These are phyloP conservation scores for Butyriboletus loyo DNA, from an alignment of 768 basidiomycete genomes.

Conservation along the genomic window DNA sequence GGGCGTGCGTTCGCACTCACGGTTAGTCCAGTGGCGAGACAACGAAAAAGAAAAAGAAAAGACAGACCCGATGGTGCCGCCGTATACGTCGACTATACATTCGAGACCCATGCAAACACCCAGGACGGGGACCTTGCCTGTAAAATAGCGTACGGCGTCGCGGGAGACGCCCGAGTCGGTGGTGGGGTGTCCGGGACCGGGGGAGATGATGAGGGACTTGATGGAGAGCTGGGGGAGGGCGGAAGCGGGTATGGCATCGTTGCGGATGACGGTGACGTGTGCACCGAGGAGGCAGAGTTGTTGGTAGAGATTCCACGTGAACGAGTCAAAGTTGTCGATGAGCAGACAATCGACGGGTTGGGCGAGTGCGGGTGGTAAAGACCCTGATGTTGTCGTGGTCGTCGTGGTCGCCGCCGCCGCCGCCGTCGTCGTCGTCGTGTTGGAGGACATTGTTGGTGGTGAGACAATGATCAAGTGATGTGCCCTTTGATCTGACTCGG, in stretches of 20 bases:
- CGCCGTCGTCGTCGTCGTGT: neutral
- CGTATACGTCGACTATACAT: constrained; percentile 88
- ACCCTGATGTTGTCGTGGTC: constrained; percentile 1
- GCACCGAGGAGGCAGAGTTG: constrained; percentile 85
- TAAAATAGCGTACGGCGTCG: constrained; percentile 82
- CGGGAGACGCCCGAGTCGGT: constrained; percentile 93
- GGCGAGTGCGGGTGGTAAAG: constrained; percentile 40
- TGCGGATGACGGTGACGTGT: constrained; percentile 87
- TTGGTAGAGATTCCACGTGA: constrained; percentile 98
- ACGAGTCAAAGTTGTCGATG: constrained; percentile 98
- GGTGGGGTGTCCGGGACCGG: constrained; percentile 93
- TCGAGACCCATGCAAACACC: constrained; percentile 99
- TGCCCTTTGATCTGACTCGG: too few species aligned
- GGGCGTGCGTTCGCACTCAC: too few species aligned
- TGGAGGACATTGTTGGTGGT: neutral
- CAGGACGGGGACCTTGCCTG: constrained; percentile 89
- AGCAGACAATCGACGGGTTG: constrained; percentile 72
- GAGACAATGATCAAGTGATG: neutral
- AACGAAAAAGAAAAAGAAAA: neutral
- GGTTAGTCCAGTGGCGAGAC: too few species aligned
- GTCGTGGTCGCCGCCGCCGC: too few species aligned
- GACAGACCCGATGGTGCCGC: constrained; percentile 81
- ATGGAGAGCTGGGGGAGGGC: constrained; percentile 69
- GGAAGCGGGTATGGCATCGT: constrained; percentile 81
- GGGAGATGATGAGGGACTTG: constrained; percentile 85